These are phyloP conservation scores for Astrothelium subdiscretum DNA, from an alignment of 495 filamentous ascomycete genomes.

Conservation along the genomic window DNA sequence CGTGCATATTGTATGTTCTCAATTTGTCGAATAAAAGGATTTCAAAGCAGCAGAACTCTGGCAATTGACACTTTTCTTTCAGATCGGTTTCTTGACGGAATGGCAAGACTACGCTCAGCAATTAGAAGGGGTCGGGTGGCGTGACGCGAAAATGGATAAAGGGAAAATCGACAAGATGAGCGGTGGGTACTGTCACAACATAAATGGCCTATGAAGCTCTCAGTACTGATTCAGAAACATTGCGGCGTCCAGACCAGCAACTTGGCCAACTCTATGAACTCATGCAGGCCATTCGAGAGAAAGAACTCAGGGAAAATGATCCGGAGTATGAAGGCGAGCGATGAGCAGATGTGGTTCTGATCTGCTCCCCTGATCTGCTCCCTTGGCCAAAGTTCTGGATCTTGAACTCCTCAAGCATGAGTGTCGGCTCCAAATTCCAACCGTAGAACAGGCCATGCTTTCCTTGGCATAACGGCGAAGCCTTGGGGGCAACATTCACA, in stretches of 20 bases:
- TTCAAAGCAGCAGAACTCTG: neutral
- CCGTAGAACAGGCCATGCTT: neutral
- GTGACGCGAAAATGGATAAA: slow-evolving; percentile 63
- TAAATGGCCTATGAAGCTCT: neutral
- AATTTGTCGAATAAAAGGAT: neutral
- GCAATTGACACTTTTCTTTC: neutral
- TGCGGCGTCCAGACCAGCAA: slow-evolving; percentile 71
- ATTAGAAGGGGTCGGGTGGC: slow-evolving; percentile 76
- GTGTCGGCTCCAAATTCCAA: neutral
- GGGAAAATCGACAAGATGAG: slow-evolving; percentile 86
- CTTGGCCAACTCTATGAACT: slow-evolving; percentile 87
- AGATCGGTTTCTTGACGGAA: slow-evolving; percentile 92
- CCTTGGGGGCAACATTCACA: neutral
- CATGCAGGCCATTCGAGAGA: slow-evolving; percentile 70
- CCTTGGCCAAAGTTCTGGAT: no score
- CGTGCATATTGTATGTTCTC: slow-evolving; percentile 62
- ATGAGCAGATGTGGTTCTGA: no score
- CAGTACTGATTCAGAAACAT: slow-evolving; percentile 5
- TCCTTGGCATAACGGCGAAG: neutral
- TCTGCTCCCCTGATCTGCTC: no score
- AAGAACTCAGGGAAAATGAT: slow-evolving; percentile 35
- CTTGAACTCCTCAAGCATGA: no score
- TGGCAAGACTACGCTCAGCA: slow-evolving; percentile 93
- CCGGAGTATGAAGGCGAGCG: slow-evolving; percentile 15
- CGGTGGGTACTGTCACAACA: slow-evolving; percentile 44